Evolutionary conservation across 768 basidiomycete genomes (phyloP), one percentile per base, ranked within the genome.

Genomic region (Calocybe cyanea): DNA sequence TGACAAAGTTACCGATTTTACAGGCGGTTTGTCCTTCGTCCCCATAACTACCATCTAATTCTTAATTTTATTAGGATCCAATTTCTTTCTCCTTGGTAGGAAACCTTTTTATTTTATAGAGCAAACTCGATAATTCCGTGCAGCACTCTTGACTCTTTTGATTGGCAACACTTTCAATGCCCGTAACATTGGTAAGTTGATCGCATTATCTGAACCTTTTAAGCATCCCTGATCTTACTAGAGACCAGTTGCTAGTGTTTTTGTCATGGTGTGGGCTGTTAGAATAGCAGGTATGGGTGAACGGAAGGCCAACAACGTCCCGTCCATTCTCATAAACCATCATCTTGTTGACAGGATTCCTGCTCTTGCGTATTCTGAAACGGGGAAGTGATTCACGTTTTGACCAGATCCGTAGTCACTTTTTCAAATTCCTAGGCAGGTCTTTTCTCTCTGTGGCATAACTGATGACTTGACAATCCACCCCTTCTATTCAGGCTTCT

Each of bases 1-100:
- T 54, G 83, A 87, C 63, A 85, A 87, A 59, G 80, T 85, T 36
- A 85, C 83, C 10, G 84, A 85, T 62, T 79, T 84, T 46, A 82
- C 78, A 2, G 79, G 80, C 51, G 74, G 76, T 73, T 28, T 17
- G 65, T 51, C 46, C 39, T 38, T 45, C 19, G 53, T 23, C 43
- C 18, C 19, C 18, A 8, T 15, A 23, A 37, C 19, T 8, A 32
- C 8, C 23, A 30, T 20, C 7, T 14, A 14, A 31, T 25, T 15
- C 42, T 40, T 34, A 33, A 43, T 3, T 35, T 10, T 44, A 36
- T 33, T 35, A 64, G 83, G 82, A 18, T 81, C 78, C 13, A 86
- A 85, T 58, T 85, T 85, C 65, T 81, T 85, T 61, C 57, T 81
- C 11, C 62, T 86, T 55, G 76, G 81, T 73, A 44, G 38, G 61